A percentile compares a stretch with the other conserved stretches of the same genome.
These are phyloP conservation scores for Xylaria sp. DNA, from an alignment of 2,329 filamentous ascomycete species.

Conservation along the genomic window DNA sequence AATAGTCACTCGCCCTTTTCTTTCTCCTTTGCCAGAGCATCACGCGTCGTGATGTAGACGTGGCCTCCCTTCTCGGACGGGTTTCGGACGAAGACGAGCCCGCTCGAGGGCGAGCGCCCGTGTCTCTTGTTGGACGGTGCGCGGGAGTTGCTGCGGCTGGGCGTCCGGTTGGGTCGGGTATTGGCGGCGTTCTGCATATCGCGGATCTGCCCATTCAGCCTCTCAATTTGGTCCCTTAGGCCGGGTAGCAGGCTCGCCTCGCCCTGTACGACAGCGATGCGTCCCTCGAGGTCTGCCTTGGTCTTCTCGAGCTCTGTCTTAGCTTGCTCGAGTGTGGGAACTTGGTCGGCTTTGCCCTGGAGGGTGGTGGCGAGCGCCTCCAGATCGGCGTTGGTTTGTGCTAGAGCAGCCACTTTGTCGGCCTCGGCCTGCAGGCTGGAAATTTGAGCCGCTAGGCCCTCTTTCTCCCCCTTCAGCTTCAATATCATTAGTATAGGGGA, in stretches of 20 bases:
- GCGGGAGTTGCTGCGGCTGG: slow-evolving; percentile 45
- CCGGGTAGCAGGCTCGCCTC: slow-evolving; percentile 41
- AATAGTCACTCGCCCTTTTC: slow-evolving; percentile 39
- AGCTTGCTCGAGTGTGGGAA: slow-evolving; percentile 38
- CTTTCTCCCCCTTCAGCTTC: slow-evolving; percentile 43
- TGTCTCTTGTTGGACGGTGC: slow-evolving; percentile 42
- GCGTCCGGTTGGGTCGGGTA: slow-evolving; percentile 33
- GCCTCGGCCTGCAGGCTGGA: slow-evolving; percentile 33
- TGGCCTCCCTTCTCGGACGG: slow-evolving; percentile 40
- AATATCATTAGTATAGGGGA: slow-evolving; percentile 38
- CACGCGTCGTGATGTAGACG: slow-evolving; percentile 45
- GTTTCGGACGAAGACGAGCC: slow-evolving; percentile 44
- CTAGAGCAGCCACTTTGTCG: slow-evolving; percentile 32
- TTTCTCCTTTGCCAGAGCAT: slow-evolving; percentile 41
- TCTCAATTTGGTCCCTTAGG: slow-evolving; percentile 41
- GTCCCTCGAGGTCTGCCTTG: slow-evolving; percentile 31
- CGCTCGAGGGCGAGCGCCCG: slow-evolving; percentile 43
- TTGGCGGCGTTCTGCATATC: slow-evolving; percentile 35
- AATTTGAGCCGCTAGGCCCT: slow-evolving; percentile 39
- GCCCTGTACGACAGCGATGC: slow-evolving; percentile 22
- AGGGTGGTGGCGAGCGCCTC: slow-evolving; percentile 39
- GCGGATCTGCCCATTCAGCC: slow-evolving; percentile 36
- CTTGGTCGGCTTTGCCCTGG: slow-evolving; percentile 38
- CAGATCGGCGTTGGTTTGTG: slow-evolving; percentile 40
- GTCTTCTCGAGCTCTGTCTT: slow-evolving; percentile 29